Evolutionary conservation across 2,329 filamentous ascomycete genomes (phyloP).

Genomic region (Periconia macrospinosa): DNA sequence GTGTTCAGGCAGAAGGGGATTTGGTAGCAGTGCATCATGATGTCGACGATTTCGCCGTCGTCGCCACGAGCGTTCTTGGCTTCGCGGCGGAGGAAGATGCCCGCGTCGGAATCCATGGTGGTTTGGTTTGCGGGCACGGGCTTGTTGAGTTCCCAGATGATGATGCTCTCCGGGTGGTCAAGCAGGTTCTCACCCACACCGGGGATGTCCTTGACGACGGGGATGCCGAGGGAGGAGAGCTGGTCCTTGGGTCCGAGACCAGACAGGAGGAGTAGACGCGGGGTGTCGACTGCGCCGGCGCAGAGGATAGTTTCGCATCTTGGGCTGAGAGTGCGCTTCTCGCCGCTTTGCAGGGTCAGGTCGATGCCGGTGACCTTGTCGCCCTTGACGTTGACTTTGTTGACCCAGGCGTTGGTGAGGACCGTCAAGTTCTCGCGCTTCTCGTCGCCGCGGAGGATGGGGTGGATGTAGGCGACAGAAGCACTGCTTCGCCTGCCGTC

Average conservation of each 20-base stretch:
- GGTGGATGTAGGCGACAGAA: slow-evolving; percentile 90
- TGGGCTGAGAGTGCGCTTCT: slow-evolving; percentile 58
- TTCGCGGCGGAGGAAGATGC: slow-evolving; percentile 84
- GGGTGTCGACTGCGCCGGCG: slow-evolving; percentile 80
- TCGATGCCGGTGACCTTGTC: slow-evolving; percentile 74
- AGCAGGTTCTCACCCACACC: slow-evolving; percentile 67
- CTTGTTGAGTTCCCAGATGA: slow-evolving; percentile 78
- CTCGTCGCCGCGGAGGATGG: slow-evolving; percentile 82
- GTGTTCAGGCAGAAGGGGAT: slow-evolving; percentile 92
- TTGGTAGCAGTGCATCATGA: slow-evolving; percentile 98
- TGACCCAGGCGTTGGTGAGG: slow-evolving; percentile 86
- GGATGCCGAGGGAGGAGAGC: slow-evolving; percentile 50
- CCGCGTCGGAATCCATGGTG: slow-evolving; percentile 88
- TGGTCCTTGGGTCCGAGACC: slow-evolving; percentile 54
- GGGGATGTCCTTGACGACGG: slow-evolving; percentile 62
- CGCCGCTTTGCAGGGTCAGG: slow-evolving; percentile 65
- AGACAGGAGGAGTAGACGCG: slow-evolving; percentile 62
- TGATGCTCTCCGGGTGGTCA: slow-evolving; percentile 68
- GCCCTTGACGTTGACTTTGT: slow-evolving; percentile 72
- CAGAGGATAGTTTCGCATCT: slow-evolving; percentile 78
- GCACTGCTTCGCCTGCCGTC: slow-evolving; percentile 82
- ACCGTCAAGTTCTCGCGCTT: slow-evolving; percentile 81
- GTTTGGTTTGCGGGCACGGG: slow-evolving; percentile 78
- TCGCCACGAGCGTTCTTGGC: slow-evolving; percentile 66
- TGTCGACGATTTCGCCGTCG: slow-evolving; percentile 76